Evolutionary conservation across 306 rosid genomes (phyloP).

Genomic region (Inga oerstediana): DNA sequence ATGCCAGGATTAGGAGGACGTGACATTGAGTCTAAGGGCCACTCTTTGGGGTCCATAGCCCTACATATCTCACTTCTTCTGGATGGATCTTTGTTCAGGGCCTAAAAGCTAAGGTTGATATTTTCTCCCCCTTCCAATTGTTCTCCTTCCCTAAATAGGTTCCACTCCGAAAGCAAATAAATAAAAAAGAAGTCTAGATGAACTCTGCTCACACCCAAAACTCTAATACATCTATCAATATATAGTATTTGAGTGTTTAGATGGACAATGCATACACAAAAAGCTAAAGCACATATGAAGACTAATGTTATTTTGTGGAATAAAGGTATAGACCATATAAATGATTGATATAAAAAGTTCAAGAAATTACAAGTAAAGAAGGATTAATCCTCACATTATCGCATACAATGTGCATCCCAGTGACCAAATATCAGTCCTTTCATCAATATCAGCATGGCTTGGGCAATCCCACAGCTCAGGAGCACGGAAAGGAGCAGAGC

Average conservation of each 20-base stretch:
- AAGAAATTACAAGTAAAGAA: conserved; percentile 12
- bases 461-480: conserved; percentile 99
- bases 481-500: conserved; percentile 96
- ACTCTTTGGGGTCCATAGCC: not conserved
- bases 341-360: conserved; percentile 11
- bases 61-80: not conserved
- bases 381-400: conserved; percentile 71
- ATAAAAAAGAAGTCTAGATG: not conserved
- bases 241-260: conserved; percentile 7
- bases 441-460: conserved; percentile 82
- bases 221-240: not conserved
- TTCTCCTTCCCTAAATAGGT: not conserved
- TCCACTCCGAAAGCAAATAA: not conserved
- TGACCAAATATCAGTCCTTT: conserved; percentile 97
- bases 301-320: conserved; percentile 4
- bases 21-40: not conserved
- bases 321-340: conserved; percentile 9
- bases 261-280: not conserved
- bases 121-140: not conserved
- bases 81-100: not conserved
- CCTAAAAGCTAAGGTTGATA: not conserved
- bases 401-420: conserved; percentile 98
- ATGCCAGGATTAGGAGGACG: conserved; percentile 1
- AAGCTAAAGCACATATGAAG: not conserved
- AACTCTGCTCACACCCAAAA: not conserved